These are phyloP conservation scores for Acephala macrosclerotiorum DNA, from an alignment of 2,329 filamentous ascomycete genomes.

Conservation along the genomic window DNA sequence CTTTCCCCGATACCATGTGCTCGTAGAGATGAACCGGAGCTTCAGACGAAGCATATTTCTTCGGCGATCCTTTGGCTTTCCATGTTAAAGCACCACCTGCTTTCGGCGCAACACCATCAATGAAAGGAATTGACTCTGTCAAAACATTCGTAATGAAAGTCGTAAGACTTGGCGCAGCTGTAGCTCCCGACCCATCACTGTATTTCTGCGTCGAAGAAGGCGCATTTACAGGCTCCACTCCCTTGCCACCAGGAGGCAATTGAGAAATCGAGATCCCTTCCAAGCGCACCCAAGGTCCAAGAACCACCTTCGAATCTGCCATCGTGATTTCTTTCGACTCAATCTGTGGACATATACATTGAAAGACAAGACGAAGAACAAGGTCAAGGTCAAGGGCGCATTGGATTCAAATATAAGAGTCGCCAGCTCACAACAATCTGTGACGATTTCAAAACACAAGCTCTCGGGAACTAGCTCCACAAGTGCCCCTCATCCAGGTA, in stretches of 20 bases:
- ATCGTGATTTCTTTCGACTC: not conserved
- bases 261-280: constrained; percentile 58
- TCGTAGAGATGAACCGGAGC: constrained; percentile 62
- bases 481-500: constrained; percentile 6
- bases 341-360: not conserved
- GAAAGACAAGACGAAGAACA: constrained; percentile 4
- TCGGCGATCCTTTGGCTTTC: constrained; percentile 56
- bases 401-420: not conserved
- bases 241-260: constrained; percentile 51
- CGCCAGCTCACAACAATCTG: not conserved
- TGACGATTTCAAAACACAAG: constrained; percentile 16
- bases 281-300: constrained; percentile 54
- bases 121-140: constrained; percentile 65
- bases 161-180: constrained; percentile 45
- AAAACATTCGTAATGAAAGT: constrained; percentile 61
- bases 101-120: constrained; percentile 60
- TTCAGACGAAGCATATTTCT: constrained; percentile 56
- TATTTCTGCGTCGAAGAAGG: constrained; percentile 24
- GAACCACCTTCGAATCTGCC: not conserved
- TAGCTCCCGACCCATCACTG: constrained; percentile 23
- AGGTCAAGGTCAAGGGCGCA: constrained; percentile 6
- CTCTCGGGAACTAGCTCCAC: constrained; percentile 3
- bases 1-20: constrained; percentile 54
- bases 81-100: constrained; percentile 49
- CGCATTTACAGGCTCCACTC: constrained; percentile 29